These are phyloP conservation scores for Afroboletus lepidellus DNA, from an alignment of 1,284 basidiomycete genomes.

Conservation along the genomic window DNA sequence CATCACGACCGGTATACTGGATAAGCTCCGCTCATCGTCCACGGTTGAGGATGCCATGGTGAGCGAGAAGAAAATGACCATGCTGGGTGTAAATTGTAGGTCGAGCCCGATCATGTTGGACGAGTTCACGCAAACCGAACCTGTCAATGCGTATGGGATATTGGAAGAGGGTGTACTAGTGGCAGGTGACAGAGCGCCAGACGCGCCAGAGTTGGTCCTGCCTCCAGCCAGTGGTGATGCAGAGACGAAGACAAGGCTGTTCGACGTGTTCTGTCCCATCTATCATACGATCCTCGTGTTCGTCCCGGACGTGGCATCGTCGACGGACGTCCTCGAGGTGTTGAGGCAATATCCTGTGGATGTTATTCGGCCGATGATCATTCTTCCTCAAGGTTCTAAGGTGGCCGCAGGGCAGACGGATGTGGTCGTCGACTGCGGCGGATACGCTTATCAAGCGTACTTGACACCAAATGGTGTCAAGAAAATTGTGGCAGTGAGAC, in stretches of 20 bases:
- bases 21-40: not conserved
- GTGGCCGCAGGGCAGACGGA: not conserved
- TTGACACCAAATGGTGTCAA: not conserved
- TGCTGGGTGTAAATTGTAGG: not conserved
- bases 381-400: not conserved
- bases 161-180: not conserved
- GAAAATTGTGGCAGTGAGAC: not conserved
- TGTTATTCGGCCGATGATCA: not conserved
- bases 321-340: not conserved
- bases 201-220: not conserved
- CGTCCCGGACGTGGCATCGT: not conserved
- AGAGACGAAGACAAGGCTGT: not conserved
- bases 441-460: not conserved
- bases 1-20: constrained; percentile 19
- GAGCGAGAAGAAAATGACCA: constrained; percentile 5
- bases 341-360: not conserved
- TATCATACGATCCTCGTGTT: not conserved
- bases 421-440: not conserved
- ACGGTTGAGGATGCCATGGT: constrained; percentile 1
- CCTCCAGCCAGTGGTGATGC: not conserved
- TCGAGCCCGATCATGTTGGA: not conserved
- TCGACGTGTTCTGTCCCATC: not conserved
- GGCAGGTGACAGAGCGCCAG: not conserved
- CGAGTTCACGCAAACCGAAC: not conserved
- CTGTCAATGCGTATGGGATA: not conserved